Evolutionary conservation across 2,329 filamentous ascomycete genomes (phyloP).

Genomic region (Exophiala oligosperma): DNA sequence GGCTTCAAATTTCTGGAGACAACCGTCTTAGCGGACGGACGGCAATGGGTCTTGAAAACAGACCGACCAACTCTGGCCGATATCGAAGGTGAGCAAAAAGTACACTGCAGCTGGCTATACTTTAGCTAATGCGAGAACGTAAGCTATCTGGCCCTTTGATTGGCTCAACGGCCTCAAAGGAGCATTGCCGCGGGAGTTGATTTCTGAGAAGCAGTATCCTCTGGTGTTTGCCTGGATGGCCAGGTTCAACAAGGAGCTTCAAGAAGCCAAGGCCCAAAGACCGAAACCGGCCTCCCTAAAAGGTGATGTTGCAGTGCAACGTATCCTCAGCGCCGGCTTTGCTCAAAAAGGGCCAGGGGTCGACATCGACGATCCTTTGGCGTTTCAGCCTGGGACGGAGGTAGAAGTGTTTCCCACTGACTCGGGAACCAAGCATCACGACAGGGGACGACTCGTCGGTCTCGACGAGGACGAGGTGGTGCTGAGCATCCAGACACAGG

Average conservation of each 20-base stretch:
- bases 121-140: slow-evolving; percentile 21
- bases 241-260: slow-evolving; percentile 57
- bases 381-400: slow-evolving; percentile 53
- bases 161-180: slow-evolving; percentile 62
- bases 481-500: slow-evolving; percentile 51
- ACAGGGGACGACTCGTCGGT: slow-evolving; percentile 57
- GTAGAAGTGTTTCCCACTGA: slow-evolving; percentile 65
- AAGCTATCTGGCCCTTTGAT: slow-evolving; percentile 64
- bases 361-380: slow-evolving; percentile 53
- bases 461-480: slow-evolving; percentile 59
- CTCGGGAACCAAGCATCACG: slow-evolving; percentile 59
- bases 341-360: slow-evolving; percentile 48
- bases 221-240: slow-evolving; percentile 63
- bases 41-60: slow-evolving; percentile 62
- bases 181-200: slow-evolving; percentile 53
- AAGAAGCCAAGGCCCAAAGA: slow-evolving; percentile 41
- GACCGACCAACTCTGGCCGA: slow-evolving; percentile 60
- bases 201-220: slow-evolving; percentile 58
- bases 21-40: slow-evolving; percentile 64
- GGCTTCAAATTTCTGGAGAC: slow-evolving; percentile 62
- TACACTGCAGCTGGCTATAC: slow-evolving; percentile 19
- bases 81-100: slow-evolving; percentile 56
- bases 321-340: slow-evolving; percentile 49
- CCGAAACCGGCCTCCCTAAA: slow-evolving; percentile 48
- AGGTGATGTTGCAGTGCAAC: slow-evolving; percentile 55